Evolutionary conservation across 208 protist genomes (phyloP).

Genomic region (Strigomonas culicis): DNA sequence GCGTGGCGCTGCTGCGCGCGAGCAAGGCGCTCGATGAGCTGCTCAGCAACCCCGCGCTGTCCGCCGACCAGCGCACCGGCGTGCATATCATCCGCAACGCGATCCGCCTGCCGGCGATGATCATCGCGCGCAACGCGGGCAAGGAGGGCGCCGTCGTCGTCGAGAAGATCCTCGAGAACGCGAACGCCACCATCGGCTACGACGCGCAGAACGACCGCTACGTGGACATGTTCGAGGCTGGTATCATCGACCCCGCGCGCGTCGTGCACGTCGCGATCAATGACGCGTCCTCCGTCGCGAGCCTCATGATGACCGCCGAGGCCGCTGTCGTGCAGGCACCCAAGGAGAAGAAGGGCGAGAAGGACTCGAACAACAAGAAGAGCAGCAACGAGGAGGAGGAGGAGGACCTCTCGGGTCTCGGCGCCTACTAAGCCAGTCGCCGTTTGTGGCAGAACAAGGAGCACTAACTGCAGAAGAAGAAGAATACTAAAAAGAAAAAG

Average conservation of each 20-base stretch:
- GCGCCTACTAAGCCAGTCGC: too few species aligned
- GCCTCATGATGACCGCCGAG: constrained; percentile 99
- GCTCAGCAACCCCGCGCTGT: constrained; percentile 42
- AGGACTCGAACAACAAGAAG: too few species aligned
- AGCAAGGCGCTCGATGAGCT: constrained; percentile 71
- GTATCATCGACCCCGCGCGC: constrained; percentile 99
- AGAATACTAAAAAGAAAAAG: too few species aligned
- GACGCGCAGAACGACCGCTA: constrained; percentile 94
- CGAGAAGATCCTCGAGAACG: constrained; percentile 92
- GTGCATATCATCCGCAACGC: constrained; percentile 95
- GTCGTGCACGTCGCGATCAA: constrained; percentile 97
- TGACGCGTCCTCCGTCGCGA: constrained; percentile 96
- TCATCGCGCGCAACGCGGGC: constrained; percentile 97
- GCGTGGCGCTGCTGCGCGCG: constrained; percentile 95
- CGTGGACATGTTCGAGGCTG: constrained; percentile 97
- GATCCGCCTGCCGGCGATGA: constrained; percentile 89
- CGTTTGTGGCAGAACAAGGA: too few species aligned
- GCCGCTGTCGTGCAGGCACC: constrained; percentile 12
- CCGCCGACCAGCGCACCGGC: constrained; percentile 95
- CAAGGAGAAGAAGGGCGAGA: neutral
- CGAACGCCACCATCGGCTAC: constrained; percentile 88
- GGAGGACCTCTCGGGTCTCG: too few species aligned
- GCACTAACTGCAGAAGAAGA: too few species aligned
- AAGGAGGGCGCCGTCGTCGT: constrained; percentile 97
- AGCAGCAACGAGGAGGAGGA: too few species aligned